Conservation (phyloP, 495 filamentous ascomycete genomes). For the Poronia punctata region DNA sequence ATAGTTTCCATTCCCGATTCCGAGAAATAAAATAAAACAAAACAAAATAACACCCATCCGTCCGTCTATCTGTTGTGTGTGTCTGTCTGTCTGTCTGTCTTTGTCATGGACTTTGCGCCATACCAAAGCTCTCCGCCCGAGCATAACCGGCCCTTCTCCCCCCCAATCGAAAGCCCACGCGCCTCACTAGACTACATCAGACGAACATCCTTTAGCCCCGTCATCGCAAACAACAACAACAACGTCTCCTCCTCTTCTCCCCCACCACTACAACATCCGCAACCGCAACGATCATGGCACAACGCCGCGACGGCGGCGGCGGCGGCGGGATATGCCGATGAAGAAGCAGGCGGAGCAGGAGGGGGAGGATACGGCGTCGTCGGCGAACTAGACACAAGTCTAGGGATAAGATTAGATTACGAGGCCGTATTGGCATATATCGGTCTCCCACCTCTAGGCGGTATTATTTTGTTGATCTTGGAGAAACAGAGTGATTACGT, state of each 20-base stretch:
- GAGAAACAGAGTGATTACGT: constrained; percentile 98
- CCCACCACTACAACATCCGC: constrained; percentile 44
- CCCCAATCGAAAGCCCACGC: constrained; percentile 38
- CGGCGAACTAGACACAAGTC: constrained; percentile 62
- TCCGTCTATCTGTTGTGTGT: no score
- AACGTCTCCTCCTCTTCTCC: constrained; percentile 31
- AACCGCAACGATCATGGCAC: constrained; percentile 43
- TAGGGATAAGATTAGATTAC: constrained; percentile 63
- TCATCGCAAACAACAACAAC: no score
- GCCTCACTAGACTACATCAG: constrained; percentile 6
- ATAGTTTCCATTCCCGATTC: no score
- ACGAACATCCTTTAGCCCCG: constrained; percentile 4
- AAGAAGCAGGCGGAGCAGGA: constrained; percentile 1
- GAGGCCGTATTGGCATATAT: constrained; percentile 92
- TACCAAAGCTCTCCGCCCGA: constrained; percentile 88
- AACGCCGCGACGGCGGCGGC: constrained; percentile 4
- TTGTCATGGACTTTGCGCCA: constrained; percentile 83
- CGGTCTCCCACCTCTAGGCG: constrained; percentile 77
- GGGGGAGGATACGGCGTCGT: constrained; percentile 28
- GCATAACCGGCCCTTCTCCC: constrained; percentile 64
- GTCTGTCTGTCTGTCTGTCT: neutral
- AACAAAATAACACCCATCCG: neutral
- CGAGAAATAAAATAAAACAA: neutral
- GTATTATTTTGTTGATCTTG: constrained; percentile 72
- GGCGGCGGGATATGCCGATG: constrained; percentile 8